These are phyloP conservation scores for Erucastrum elatum DNA, from an alignment of 345 rosid species.

Conservation along the genomic window DNA sequence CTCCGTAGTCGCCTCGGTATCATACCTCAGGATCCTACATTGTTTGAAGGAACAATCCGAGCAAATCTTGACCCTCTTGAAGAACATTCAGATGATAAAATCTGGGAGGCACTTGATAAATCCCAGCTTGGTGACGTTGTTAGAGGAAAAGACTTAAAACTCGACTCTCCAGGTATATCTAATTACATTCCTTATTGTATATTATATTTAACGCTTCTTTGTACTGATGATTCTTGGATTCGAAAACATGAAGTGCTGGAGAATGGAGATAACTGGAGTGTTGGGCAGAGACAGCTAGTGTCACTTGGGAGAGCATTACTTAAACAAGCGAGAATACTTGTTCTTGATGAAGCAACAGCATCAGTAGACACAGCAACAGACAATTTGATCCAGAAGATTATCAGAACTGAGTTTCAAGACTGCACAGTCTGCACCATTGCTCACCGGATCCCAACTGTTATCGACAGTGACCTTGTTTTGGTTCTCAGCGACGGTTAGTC, in stretches of 20 bases:
- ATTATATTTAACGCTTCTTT: not conserved
- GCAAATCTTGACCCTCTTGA: slow-evolving; percentile 96
- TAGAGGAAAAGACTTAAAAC: slow-evolving; percentile 81
- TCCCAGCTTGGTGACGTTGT: slow-evolving; percentile 90
- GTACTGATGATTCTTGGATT: slow-evolving; percentile 9
- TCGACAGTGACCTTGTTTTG: slow-evolving; percentile 95
- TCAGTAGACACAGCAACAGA: slow-evolving; percentile 98
- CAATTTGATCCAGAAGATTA: slow-evolving; percentile 91
- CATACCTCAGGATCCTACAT: slow-evolving; percentile 98
- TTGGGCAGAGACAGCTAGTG: slow-evolving; percentile 96
- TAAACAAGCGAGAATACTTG: slow-evolving; percentile 87
- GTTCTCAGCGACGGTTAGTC: slow-evolving; percentile 91
- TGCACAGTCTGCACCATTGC: slow-evolving; percentile 99
- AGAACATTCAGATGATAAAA: slow-evolving; percentile 81
- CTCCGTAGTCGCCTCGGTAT: slow-evolving; percentile 92
- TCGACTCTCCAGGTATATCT: slow-evolving; percentile 78
- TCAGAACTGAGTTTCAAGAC: slow-evolving; percentile 82
- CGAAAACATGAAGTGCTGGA: slow-evolving; percentile 57
- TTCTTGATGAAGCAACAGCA: slow-evolving; percentile 98
- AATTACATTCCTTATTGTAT: not conserved
- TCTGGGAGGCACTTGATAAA: slow-evolving; percentile 99
- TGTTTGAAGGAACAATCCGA: slow-evolving; percentile 95
- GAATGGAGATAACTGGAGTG: slow-evolving; percentile 99
- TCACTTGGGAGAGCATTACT: slow-evolving; percentile 91
- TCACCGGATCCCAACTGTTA: slow-evolving; percentile 96